phyloP scores from a whole-genome alignment of 192 early-diverging fungal genomes.

The Backusella parvicylindrica region DNA sequence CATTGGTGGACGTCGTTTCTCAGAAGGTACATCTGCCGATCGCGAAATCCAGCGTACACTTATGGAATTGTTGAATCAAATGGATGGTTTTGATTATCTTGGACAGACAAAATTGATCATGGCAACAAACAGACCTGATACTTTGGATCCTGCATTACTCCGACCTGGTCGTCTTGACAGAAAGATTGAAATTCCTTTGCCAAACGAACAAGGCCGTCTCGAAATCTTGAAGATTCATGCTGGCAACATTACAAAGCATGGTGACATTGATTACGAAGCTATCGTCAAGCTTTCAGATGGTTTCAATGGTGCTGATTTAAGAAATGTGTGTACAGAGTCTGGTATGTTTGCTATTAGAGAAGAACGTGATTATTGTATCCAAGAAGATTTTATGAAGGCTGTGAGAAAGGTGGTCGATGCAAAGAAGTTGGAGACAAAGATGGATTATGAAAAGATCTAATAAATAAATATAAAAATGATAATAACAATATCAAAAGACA shows the following conservation, averaged over 20 bases:
- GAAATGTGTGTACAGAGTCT: conserved; percentile 99
- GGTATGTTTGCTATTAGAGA: conserved; percentile 99
- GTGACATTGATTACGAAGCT: conserved; percentile 97
- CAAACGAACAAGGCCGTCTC: conserved; percentile 95
- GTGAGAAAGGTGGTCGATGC: conserved; percentile 97
- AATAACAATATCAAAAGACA: background rate
- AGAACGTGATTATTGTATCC: conserved; percentile 95
- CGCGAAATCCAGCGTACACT: conserved; percentile 99
- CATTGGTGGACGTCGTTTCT: conserved; percentile 97
- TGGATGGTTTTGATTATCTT: conserved; percentile 99
- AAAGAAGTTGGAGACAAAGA: conserved; percentile 92
- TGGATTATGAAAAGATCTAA: conserved; percentile 87
- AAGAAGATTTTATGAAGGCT: conserved; percentile 99
- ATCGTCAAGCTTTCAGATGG: conserved; percentile 97
- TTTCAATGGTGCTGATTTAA: conserved; percentile 98
- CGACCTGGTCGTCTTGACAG: conserved; percentile 95
- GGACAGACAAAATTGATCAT: conserved; percentile 99
- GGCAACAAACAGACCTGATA: conserved; percentile 99
- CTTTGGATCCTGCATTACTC: conserved; percentile 95
- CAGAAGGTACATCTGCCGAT: conserved; percentile 99
- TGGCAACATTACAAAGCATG: conserved; percentile 88
- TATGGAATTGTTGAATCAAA: conserved; percentile 99
- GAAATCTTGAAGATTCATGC: conserved; percentile 99
- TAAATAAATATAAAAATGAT: background rate
- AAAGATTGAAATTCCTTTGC: conserved; percentile 99